Conservation (phyloP, 169 alveolate genomes). For the Cryptosporidium tyzzeri region DNA sequence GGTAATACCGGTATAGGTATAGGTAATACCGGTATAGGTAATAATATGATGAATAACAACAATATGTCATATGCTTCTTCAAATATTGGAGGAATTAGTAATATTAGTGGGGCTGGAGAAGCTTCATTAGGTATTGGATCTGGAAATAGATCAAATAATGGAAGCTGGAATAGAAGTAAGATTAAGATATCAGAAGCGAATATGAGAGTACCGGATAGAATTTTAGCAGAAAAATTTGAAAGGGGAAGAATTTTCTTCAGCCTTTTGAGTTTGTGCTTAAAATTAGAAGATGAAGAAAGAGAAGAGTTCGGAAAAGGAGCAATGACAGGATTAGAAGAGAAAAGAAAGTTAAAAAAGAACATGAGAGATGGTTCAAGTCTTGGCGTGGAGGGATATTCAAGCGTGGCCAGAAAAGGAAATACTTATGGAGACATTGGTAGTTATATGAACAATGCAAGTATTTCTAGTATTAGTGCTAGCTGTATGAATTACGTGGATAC, state of each 20-base stretch:
- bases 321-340: not conserved
- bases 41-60: not conserved
- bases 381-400: not conserved
- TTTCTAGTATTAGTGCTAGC: not conserved
- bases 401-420: not conserved
- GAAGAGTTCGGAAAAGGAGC: not conserved
- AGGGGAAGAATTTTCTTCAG: constrained; percentile 5
- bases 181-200: not conserved
- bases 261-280: not conserved
- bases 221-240: constrained; percentile 4
- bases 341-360: not conserved
- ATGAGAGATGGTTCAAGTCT: not conserved
- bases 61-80: not conserved
- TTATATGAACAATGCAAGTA: not conserved
- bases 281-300: not conserved
- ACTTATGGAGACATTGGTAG: not conserved
- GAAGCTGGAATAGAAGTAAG: not conserved
- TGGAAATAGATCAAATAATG: not conserved
- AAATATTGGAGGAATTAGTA: not conserved
- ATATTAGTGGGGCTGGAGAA: not conserved
- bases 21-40: not conserved
- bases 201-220: not conserved
- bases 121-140: not conserved
- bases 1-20: not conserved
- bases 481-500: not conserved